These are phyloP conservation scores for Fomitiporia mediterranea DNA, from an alignment of 1,284 basidiomycete species.

Conservation along the genomic window DNA sequence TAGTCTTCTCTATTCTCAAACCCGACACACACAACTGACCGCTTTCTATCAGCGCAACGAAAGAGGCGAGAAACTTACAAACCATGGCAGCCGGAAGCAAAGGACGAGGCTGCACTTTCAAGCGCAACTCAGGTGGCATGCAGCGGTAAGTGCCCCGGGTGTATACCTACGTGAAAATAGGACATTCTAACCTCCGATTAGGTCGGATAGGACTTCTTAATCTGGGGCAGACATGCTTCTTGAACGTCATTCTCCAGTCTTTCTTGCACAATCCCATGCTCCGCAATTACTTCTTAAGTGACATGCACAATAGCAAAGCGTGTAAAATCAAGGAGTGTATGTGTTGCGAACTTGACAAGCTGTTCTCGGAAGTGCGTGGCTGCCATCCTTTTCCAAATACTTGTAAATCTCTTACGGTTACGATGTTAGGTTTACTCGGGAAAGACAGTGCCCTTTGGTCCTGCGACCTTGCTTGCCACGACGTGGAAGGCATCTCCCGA, in stretches of 20 bases:
- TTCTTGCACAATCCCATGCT: slow-evolving; percentile 91
- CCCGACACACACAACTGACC: neutral
- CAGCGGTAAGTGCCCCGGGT: slow-evolving; percentile 49
- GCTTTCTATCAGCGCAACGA: slow-evolving; percentile 32
- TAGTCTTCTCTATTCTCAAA: slow-evolving; percentile 5
- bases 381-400: neutral
- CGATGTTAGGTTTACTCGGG: slow-evolving; percentile 62
- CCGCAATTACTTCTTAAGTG: slow-evolving; percentile 86
- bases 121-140: slow-evolving; percentile 46
- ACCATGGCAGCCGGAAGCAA: slow-evolving; percentile 38
- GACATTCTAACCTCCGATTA: too few relatives aligned
- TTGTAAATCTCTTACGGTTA: neutral
- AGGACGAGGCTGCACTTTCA: slow-evolving; percentile 36
- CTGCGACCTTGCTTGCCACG: slow-evolving; percentile 78
- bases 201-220: slow-evolving; percentile 87
- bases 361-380: slow-evolving; percentile 73
- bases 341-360: slow-evolving; percentile 92
- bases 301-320: slow-evolving; percentile 70
- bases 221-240: slow-evolving; percentile 92
- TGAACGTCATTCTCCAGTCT: slow-evolving; percentile 91
- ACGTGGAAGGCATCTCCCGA: slow-evolving; percentile 86
- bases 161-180: too few relatives aligned
- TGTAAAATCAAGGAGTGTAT: slow-evolving; percentile 79
- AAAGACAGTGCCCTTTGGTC: slow-evolving; percentile 71
- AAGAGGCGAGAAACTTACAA: slow-evolving; percentile 40